Evolutionary conservation across 2,329 filamentous ascomycete genomes (phyloP), one percentile per base, ranked within the genome.

Genomic region (Aspergillus fumigatiaffinis): DNA sequence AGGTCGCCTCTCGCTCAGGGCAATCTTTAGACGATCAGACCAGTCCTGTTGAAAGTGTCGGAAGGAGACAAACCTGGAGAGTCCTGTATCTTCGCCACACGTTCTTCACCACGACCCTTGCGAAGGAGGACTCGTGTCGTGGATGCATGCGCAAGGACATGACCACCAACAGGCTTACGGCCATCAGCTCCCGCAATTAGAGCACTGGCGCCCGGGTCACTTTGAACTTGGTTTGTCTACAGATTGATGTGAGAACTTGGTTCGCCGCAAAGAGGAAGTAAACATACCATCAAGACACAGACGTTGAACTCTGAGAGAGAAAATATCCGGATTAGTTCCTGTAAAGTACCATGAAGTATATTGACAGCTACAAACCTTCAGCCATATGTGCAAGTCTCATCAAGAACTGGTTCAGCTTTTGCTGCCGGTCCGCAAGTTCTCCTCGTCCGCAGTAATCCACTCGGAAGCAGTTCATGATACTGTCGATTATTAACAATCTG

Each of bases 221-320:
- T 87, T 73, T 88, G 86, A 38, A 89, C 87, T 73, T 89, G 87
- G 62, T 89, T 89, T 53, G 87, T 89, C 84, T 84, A 50, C 1
- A 47, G 20, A 28, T 8, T 9, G 26, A 57, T 51, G 28, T 59
- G 26, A 59, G 51, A 25, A 25, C 20, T 51, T 58, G 41, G 14
- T 35, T n/a, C 44, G 38, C n/a, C 26, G 20, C 23, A 21, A 25
- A 55, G 25, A 23, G 28, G 25, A 47, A 42, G 41, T 17, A 12
- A n/a, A 56, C 67, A 60, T 69, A 84, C 82, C 81, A 87, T 84
- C 57, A 87, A 74, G 51, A 86, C 83, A 51, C 82, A 84, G 57
- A 89, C 77, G 66, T 89, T 89, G 76, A 88, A 89, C 66, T 88
- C 86, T 80, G 51, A 25, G 57, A 14, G 44, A 10, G 9, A 42